Percentiles rank a stretch among this genome's conserved stretches.
Conservation (phyloP, 164 flowering plant species). For the Echeveria elegans region DNA sequence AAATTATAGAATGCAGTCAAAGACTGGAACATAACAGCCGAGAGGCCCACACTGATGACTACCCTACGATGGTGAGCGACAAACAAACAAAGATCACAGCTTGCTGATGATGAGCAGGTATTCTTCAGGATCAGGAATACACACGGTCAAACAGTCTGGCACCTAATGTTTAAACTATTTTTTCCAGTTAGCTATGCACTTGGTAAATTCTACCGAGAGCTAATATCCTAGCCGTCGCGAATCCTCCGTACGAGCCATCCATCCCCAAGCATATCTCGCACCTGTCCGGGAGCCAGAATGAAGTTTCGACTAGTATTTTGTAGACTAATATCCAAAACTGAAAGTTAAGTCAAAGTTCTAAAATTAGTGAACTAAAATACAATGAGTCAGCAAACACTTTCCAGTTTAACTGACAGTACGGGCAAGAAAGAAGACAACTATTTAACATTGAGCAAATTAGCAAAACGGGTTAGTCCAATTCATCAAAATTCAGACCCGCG, state of each 20-base stretch:
- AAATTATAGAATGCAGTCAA: neutral
- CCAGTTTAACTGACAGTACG: neutral
- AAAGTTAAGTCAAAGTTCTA: neutral
- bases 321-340: neutral
- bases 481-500: too few species aligned
- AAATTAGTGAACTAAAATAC: neutral
- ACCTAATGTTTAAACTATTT: neutral
- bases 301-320: neutral
- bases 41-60: neutral
- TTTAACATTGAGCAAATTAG: neutral
- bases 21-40: neutral
- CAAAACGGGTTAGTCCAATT: too few species aligned
- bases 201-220: neutral
- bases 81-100: neutral
- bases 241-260: slow-evolving; percentile 93
- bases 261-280: slow-evolving; percentile 95
- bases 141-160: neutral
- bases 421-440: neutral
- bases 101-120: too few species aligned
- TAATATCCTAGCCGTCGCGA: slow-evolving; percentile 84
- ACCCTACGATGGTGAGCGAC: neutral
- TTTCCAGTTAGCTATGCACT: neutral
- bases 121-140: neutral
- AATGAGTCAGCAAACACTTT: neutral
- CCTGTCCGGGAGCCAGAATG: slow-evolving; percentile 30